Conservation (phyloP, 768 basidiomycete species). For the Melanogaster broomeanus region DNA sequence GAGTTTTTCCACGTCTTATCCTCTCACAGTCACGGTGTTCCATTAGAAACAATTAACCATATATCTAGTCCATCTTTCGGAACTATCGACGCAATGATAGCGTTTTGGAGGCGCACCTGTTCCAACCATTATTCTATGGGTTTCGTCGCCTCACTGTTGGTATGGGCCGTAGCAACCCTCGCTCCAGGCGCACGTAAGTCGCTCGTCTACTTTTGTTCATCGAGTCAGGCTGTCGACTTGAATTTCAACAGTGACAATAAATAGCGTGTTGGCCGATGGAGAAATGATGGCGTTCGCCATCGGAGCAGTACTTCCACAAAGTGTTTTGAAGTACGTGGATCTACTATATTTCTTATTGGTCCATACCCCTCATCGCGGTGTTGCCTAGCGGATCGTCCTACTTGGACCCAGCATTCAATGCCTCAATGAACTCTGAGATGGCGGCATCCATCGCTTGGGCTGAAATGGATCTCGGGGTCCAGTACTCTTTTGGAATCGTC, state of each 20-base stretch:
- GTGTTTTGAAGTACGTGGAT: conserved; percentile 23
- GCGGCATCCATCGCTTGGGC: conserved; percentile 23
- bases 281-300: too few species aligned
- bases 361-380: neutral
- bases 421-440: conserved; percentile 5
- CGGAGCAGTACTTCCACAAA: conserved; percentile 17
- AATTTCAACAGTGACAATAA: conserved; percentile 14
- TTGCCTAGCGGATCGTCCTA: conserved; percentile 5
- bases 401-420: neutral
- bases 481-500: too few species aligned
- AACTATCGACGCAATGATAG: too few species aligned
- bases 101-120: too few species aligned
- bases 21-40: too few species aligned
- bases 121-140: too few species aligned
- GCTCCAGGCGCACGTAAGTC: conserved; percentile 28
- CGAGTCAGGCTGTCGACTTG: neutral
- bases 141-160: too few species aligned
- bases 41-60: too few species aligned
- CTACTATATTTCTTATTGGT: neutral
- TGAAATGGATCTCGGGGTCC: too few species aligned
- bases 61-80: too few species aligned
- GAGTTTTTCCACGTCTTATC: too few species aligned
- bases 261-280: conserved; percentile 25
- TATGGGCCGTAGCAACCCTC: conserved; percentile 18
- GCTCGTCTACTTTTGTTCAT: neutral